These are phyloP conservation scores for Scheffersomyces ergatensis DNA, from an alignment of 805 yeast genomes.

Conservation along the genomic window DNA sequence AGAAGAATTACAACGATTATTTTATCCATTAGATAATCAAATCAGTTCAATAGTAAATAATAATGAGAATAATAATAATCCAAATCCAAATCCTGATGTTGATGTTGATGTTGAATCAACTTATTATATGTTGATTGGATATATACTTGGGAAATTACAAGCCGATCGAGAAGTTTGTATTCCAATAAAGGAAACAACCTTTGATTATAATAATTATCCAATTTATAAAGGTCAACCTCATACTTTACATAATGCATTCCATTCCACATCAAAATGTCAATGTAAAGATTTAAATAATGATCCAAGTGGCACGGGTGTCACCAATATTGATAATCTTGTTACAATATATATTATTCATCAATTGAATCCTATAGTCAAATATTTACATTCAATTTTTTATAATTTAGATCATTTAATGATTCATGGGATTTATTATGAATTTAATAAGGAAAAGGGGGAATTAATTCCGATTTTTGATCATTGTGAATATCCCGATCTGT, in stretches of 20 bases:
- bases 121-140: constrained; percentile 29
- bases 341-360: constrained; percentile 35
- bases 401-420: constrained; percentile 28
- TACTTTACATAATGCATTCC: constrained; percentile 30
- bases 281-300: constrained; percentile 20
- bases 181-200: constrained; percentile 26
- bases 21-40: constrained; percentile 17
- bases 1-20: constrained; percentile 16
- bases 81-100: neutral
- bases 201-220: constrained; percentile 23
- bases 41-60: neutral
- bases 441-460: constrained; percentile 2
- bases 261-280: constrained; percentile 15
- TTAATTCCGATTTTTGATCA: constrained; percentile 27
- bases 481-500: constrained; percentile 22
- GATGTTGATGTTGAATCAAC: constrained; percentile 22
- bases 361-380: constrained; percentile 26
- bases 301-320: constrained; percentile 16
- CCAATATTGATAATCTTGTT: constrained; percentile 29
- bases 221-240: constrained; percentile 34
- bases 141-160: constrained; percentile 31
- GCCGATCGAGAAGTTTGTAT: constrained; percentile 35
- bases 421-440: constrained; percentile 33
- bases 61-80: constrained; percentile 11
- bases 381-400: constrained; percentile 18